Evolutionary conservation across 345 rosid species (phyloP).

Genomic region (Eucalyptus microcorys): DNA sequence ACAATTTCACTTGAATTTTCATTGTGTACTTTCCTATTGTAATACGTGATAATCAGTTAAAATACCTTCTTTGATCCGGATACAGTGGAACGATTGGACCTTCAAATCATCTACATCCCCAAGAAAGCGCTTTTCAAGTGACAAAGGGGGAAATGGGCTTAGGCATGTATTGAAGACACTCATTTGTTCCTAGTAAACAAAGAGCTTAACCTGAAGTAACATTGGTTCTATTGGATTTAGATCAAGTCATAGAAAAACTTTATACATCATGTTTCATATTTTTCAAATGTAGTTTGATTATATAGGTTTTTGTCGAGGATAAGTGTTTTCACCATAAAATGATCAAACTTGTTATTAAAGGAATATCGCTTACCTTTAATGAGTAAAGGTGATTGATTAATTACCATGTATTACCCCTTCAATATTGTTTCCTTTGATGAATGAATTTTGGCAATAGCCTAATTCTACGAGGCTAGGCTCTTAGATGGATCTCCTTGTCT

Average conservation of each 20-base stretch:
- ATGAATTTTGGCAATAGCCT: background rate
- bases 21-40: background rate
- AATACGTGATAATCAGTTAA: background rate
- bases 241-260: background rate
- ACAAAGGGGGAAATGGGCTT: background rate
- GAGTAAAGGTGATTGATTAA: background rate
- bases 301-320: background rate
- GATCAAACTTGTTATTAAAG: background rate
- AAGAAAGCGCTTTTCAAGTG: background rate
- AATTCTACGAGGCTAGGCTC: background rate
- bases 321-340: background rate
- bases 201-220: background rate
- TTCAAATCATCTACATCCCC: background rate
- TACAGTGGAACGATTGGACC: fast-evolving
- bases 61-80: background rate
- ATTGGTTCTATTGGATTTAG: background rate
- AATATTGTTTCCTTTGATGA: background rate
- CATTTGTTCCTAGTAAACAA: background rate
- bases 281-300: background rate
- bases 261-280: background rate
- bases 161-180: background rate
- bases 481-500: background rate
- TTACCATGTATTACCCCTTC: background rate
- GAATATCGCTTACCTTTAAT: background rate
- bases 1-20: background rate